Conservation (phyloP, 129 eudicot species). For the Flaveria trinervia region DNA sequence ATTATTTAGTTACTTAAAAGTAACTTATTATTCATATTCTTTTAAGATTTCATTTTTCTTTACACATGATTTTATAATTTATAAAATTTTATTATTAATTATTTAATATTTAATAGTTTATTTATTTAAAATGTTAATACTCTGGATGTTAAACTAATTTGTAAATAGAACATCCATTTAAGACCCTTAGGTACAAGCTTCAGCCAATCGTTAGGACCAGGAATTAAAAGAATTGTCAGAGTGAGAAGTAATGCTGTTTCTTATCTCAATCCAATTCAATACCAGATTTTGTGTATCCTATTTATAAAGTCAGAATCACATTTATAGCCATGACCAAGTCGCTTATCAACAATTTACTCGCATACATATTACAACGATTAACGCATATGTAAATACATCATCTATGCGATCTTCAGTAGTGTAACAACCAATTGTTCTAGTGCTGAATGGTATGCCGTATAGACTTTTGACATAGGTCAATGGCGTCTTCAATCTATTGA, state of each 20-base stretch:
- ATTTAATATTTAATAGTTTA: too few species aligned
- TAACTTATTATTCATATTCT: too few species aligned
- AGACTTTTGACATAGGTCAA: neutral
- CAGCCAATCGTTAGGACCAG: neutral
- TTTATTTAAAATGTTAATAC: too few species aligned
- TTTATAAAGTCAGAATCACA: neutral
- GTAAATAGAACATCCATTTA: neutral
- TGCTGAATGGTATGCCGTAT: neutral
- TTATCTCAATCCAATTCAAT: neutral
- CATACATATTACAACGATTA: neutral
- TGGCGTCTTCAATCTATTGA: slow-evolving; percentile 6
- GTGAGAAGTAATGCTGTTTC: neutral
- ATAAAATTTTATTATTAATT: too few species aligned
- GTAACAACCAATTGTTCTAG: neutral
- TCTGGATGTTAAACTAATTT: too few species aligned
- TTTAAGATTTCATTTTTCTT: too few species aligned
- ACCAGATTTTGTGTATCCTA: neutral
- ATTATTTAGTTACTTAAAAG: too few species aligned
- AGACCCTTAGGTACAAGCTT: slow-evolving; percentile 2
- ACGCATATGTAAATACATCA: neutral
- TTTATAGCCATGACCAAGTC: neutral
- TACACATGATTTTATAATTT: too few species aligned
- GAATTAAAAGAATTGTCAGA: slow-evolving; percentile 5
- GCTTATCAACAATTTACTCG: neutral
- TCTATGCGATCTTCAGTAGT: neutral